Evolutionary conservation across 331 rosid genomes (phyloP).

Genomic region (Quercus phellos): DNA sequence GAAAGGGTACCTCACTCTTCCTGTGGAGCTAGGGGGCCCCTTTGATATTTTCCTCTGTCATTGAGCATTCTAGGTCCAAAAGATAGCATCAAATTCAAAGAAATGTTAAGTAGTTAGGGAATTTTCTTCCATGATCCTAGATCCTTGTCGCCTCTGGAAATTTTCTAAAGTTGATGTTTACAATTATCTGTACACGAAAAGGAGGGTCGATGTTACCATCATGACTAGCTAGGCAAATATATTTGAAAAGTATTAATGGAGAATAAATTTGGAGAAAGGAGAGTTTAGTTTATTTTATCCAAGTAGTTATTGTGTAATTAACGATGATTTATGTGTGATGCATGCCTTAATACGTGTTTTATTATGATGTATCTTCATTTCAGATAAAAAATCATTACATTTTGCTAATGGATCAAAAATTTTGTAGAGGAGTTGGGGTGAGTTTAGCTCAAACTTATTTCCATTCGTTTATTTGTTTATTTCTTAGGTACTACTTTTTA

Average conservation of each 20-base stretch:
- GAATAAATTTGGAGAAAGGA: background rate
- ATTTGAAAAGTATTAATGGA: background rate
- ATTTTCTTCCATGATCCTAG: conserved; percentile 36
- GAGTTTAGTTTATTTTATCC: background rate
- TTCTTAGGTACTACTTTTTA: too few species aligned
- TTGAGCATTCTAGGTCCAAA: conserved; percentile 17
- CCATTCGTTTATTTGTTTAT: too few species aligned
- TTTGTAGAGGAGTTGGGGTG: background rate
- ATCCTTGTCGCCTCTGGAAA: background rate
- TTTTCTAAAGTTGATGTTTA: background rate
- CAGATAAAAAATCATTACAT: too few species aligned
- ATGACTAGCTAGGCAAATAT: background rate
- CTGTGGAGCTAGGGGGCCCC: conserved; percentile 25
- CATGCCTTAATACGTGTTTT: too few species aligned
- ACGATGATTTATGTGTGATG: too few species aligned
- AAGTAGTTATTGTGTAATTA: background rate
- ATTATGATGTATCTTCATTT: too few species aligned
- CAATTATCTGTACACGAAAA: background rate
- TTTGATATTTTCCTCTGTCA: conserved; percentile 5
- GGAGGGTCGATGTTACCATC: background rate
- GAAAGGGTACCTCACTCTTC: conserved; percentile 16
- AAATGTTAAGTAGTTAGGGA: conserved; percentile 14
- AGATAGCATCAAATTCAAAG: background rate
- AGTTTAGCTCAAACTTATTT: background rate
- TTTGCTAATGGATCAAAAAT: too few species aligned